A percentile compares a stretch with the other conserved stretches of the same genome.
Conservation (phyloP, 164 flowering plant genomes). For the Warburgia ugandensis region DNA sequence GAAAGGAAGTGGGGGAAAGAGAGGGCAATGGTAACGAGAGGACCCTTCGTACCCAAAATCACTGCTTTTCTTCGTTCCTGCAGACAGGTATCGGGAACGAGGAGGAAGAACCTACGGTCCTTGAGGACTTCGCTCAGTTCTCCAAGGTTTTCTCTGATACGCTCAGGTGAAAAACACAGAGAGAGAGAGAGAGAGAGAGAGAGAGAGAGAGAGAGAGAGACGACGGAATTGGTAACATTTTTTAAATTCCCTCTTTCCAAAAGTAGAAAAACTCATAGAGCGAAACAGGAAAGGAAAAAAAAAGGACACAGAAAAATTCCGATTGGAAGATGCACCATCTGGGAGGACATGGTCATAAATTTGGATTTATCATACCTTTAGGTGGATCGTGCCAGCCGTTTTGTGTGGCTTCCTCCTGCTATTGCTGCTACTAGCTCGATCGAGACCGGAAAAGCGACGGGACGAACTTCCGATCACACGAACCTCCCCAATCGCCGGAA, state of each 20-base stretch:
- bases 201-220: neutral
- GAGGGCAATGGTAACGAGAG: neutral
- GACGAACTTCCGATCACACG: slow-evolving; percentile 61
- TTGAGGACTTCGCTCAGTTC: slow-evolving; percentile 10
- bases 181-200: too few relatives aligned
- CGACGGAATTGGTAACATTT: slow-evolving; percentile 7
- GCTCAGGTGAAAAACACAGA: too few relatives aligned
- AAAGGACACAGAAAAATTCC: neutral
- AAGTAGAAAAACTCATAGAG: neutral
- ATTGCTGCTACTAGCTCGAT: slow-evolving; percentile 19
- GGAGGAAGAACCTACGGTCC: slow-evolving; percentile 16
- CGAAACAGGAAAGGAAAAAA: too few relatives aligned
- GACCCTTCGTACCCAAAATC: slow-evolving; percentile 2
- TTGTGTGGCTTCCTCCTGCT: slow-evolving; percentile 40
- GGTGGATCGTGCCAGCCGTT: slow-evolving; percentile 54
- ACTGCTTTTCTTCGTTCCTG: neutral
- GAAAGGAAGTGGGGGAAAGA: neutral
- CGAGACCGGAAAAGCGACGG: slow-evolving; percentile 18
- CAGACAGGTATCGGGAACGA: neutral
- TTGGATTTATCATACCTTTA: slow-evolving; percentile 77
- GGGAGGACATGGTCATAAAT: too few relatives aligned
- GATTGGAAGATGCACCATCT: neutral
- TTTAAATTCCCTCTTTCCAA: neutral
- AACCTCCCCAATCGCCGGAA: slow-evolving; percentile 33
- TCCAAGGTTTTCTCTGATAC: slow-evolving; percentile 14